Evolutionary conservation across 805 yeast species (phyloP), one percentile per base, ranked within the genome.

Genomic region (Pichia cephalocereana): DNA sequence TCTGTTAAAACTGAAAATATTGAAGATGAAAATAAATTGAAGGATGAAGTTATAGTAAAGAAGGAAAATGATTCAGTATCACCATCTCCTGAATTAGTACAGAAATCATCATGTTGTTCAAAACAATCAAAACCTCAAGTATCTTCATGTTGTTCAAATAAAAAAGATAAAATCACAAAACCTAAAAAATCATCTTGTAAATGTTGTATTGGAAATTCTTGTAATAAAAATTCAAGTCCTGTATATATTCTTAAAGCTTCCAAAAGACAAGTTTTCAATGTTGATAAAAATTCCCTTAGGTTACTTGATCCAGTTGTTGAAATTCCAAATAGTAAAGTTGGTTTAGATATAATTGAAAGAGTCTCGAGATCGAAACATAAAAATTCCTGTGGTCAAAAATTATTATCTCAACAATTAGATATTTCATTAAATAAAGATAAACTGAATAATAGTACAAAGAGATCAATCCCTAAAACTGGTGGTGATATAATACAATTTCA

Each of bases 251-350:
- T 68, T 6, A 60, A 59, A 44, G 70, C 69, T 8, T 53, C 67
- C 14, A 64, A 59, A 46, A 57, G 67, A 45, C 67, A 65, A 46
- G 62, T 68, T n/a, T 67, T 51, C 49, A 65, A 65, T 46, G 71
- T 66, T 31, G 54, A 66, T 6, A 65, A 61, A 43, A 63, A 64
- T 1, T 65, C 70, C 1, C 45, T 67, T 26, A 56, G 56, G 19
- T 50, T 67, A 30, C 46, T 67, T 32, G 65, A 61, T 14, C 70
- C 71, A 3, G 67, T 67, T 4, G 49, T 51, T 30, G 67, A 64
- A 23, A 57, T 63, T 23, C 66, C 68, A 14, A 63, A 59, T 43
- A 61, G 57, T 43, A 51, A 61, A 48, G 67, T 58, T 11, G 68
- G 68, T 0, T 53, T 59, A 17, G 64, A 64, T 17, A 47, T 64